Conservation (phyloP, 371 early-diverging fungal species). For the Phascolomyces articulosus region DNA sequence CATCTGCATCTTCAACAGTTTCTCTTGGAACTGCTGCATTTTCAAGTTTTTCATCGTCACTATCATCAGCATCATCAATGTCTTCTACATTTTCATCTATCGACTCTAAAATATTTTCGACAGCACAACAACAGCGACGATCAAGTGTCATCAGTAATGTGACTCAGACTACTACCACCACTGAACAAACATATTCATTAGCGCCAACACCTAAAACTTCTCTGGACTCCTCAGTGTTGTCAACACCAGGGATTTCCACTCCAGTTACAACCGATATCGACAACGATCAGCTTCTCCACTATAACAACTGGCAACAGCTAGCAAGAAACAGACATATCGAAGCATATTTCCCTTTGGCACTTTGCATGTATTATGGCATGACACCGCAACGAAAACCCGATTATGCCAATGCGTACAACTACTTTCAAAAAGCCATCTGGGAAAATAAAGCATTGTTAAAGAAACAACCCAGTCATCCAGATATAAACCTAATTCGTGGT, state of each 20-base stretch:
- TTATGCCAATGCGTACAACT: constrained; percentile 10
- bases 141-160: neutral
- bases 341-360: constrained; percentile 10
- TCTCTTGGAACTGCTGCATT: constrained; percentile 10
- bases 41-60: constrained; percentile 16
- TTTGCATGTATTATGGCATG: constrained; percentile 11
- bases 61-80: constrained; percentile 16
- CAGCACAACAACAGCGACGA: neutral
- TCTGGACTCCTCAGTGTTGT: neutral
- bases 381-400: constrained; percentile 12
- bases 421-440: constrained; percentile 12
- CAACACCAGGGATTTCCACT: neutral
- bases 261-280: neutral
- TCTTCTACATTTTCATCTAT: constrained; percentile 16
- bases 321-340: constrained; percentile 8
- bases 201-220: neutral
- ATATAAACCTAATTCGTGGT: neutral
- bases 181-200: neutral
- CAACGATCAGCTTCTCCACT: neutral
- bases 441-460: neutral
- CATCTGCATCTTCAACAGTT: constrained; percentile 7
- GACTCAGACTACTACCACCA: neutral
- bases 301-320: neutral
- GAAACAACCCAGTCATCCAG: neutral
- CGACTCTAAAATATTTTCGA: constrained; percentile 7